A percentile compares a stretch with the other conserved stretches of the same genome.
phyloP scores from a whole-genome alignment of 257 asterid species.

The Nemophila menziesii region DNA sequence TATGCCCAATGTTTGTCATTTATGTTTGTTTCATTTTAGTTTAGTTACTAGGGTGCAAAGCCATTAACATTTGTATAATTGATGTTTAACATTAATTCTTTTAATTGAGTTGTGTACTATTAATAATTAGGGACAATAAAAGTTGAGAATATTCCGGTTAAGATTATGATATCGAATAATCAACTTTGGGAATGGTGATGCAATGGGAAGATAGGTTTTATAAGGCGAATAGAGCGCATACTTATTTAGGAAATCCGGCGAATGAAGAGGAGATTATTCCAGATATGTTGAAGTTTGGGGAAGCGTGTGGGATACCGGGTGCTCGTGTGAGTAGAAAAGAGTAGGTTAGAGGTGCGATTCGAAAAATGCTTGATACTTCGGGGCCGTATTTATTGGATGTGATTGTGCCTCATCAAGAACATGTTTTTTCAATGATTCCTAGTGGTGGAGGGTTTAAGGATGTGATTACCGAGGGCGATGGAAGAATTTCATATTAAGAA shows the following conservation, averaged over 20 bases:
- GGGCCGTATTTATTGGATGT: slow-evolving; percentile 4
- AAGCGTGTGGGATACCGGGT: slow-evolving; percentile 1
- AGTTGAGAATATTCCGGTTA: not conserved
- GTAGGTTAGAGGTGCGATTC: not conserved
- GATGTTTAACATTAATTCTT: no score
- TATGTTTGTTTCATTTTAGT: no score
- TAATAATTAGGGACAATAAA: not conserved
- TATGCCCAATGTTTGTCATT: no score
- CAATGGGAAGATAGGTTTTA: slow-evolving; percentile 2
- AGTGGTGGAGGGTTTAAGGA: slow-evolving; percentile 1
- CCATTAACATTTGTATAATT: no score
- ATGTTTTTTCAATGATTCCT: slow-evolving; percentile 1
- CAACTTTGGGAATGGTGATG: slow-evolving; percentile 2
- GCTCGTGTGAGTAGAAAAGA: not conserved
- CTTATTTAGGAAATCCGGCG: not conserved
- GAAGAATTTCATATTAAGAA: slow-evolving; percentile 1
- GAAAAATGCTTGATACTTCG: not conserved
- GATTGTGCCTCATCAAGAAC: slow-evolving; percentile 2
- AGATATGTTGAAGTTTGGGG: not conserved
- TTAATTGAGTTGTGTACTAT: no score
- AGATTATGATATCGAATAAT: not conserved
- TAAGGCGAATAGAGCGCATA: slow-evolving; percentile 3
- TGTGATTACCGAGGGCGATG: not conserved
- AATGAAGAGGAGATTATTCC: not conserved
- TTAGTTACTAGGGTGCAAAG: no score